Percentiles rank a stretch among this genome's conserved stretches.
Conservation (phyloP, 208 protist genomes). For the Leishmania amazonensis region DNA sequence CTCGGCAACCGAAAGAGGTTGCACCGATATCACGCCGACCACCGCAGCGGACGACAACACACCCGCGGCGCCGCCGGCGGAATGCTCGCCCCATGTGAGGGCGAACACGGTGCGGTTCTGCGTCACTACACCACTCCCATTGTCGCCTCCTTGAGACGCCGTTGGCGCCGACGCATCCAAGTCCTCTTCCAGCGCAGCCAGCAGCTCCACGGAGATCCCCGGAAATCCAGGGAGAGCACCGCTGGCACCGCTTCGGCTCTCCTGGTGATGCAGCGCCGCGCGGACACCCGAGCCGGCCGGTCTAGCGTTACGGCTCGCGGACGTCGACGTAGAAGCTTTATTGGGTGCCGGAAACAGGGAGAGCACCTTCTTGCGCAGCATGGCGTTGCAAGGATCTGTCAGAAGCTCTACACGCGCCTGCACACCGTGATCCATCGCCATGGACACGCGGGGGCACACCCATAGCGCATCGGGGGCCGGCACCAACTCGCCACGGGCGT, state of each 20-base stretch:
- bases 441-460: slow-evolving; percentile 61
- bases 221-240: slow-evolving; percentile 21
- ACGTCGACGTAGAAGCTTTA: slow-evolving; percentile 6
- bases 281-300: slow-evolving; percentile 21
- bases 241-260: background rate
- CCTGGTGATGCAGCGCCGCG: slow-evolving; percentile 30
- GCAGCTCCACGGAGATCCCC: slow-evolving; percentile 22
- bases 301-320: background rate
- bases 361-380: slow-evolving; percentile 23
- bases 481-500: slow-evolving; percentile 57
- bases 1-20: slow-evolving; percentile 52
- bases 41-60: slow-evolving; percentile 17
- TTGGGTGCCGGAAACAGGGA: slow-evolving; percentile 6
- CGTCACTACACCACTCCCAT: background rate
- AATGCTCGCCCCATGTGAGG: slow-evolving; percentile 23
- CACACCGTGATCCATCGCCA: slow-evolving; percentile 20
- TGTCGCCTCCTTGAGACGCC: background rate
- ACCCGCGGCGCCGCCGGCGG: background rate
- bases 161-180: background rate
- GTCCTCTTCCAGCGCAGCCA: slow-evolving; percentile 33
- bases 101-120: slow-evolving; percentile 31
- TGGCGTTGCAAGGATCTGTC: slow-evolving; percentile 4
- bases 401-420: slow-evolving; percentile 25
- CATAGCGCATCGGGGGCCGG: slow-evolving; percentile 76
- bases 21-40: slow-evolving; percentile 66